These are phyloP conservation scores for Saposhnikovia divaricata DNA, from an alignment of 129 eudicot species.

Conservation along the genomic window DNA sequence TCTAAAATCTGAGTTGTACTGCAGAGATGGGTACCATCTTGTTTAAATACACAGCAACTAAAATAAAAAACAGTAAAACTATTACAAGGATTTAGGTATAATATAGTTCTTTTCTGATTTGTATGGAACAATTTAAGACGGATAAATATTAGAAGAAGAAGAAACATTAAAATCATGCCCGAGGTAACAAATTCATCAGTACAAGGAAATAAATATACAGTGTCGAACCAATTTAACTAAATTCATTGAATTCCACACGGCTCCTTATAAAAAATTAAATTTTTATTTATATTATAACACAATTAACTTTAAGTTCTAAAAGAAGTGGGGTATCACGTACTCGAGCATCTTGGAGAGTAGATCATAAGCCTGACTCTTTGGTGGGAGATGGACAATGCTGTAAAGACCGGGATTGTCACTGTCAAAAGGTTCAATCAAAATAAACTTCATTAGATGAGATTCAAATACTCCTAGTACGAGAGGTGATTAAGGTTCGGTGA, in stretches of 20 bases:
- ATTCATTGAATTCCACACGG: background rate
- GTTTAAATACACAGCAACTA: background rate
- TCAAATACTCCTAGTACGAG: background rate
- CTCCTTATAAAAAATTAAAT: background rate
- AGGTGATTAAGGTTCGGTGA: background rate
- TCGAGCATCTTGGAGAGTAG: constrained; percentile 97
- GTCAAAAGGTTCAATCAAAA: constrained; percentile 15
- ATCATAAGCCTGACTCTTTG: constrained; percentile 86
- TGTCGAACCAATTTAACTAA: background rate
- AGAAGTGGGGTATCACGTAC: constrained; percentile 42
- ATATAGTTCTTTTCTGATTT: background rate
- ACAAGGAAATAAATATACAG: background rate
- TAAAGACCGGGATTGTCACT: constrained; percentile 95
- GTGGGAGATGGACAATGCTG: constrained; percentile 81
- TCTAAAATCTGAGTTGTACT: background rate
- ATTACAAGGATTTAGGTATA: background rate
- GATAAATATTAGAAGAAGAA: background rate
- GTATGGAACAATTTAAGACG: background rate
- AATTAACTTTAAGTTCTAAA: background rate
- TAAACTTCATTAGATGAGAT: constrained; percentile 2
- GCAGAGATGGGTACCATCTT: background rate
- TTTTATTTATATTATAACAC: background rate
- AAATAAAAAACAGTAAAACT: background rate
- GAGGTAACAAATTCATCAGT: background rate
- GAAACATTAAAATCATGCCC: background rate